phyloP scores from a whole-genome alignment of 441 rosid species.

The Biscutella laevigata region DNA sequence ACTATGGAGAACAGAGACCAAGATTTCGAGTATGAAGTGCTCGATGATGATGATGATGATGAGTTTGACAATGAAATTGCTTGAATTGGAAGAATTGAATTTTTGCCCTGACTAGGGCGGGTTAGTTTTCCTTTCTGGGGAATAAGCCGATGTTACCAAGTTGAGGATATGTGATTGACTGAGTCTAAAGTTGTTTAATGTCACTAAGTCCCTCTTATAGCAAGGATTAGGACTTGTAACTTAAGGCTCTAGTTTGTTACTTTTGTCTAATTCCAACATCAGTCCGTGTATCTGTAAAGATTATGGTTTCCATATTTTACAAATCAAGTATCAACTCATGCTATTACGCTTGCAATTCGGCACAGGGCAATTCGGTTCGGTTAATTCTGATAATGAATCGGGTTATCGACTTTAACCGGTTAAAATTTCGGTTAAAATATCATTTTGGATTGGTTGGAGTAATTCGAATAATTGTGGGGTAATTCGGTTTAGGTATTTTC shows the following conservation, averaged over 20 bases:
- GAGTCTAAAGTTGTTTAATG: background rate
- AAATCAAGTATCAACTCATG: slow-evolving; percentile 5
- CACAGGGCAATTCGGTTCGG: no score
- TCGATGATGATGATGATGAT: slow-evolving; percentile 17
- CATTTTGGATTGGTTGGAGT: no score
- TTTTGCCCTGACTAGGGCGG: no score
- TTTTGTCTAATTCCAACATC: background rate
- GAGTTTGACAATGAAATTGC: slow-evolving; percentile 11
- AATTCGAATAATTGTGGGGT: no score
- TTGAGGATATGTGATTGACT: background rate
- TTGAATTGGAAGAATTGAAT: background rate
- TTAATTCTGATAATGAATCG: no score
- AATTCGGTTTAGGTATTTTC: no score
- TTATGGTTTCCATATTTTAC: slow-evolving; percentile 7
- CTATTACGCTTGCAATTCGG: no score
- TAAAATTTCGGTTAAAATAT: no score
- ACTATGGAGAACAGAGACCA: slow-evolving; percentile 48
- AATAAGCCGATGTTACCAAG: slow-evolving; percentile 7
- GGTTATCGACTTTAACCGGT: no score
- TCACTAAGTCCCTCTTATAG: background rate
- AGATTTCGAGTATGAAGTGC: slow-evolving; percentile 43
- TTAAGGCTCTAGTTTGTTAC: background rate
- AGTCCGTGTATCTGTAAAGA: background rate
- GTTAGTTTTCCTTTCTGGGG: slow-evolving; percentile 11
- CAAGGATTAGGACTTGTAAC: slow-evolving; percentile 12